phyloP scores from a whole-genome alignment of 1,139 yeast species.

The Nakaseomyces uthaithaninus region DNA sequence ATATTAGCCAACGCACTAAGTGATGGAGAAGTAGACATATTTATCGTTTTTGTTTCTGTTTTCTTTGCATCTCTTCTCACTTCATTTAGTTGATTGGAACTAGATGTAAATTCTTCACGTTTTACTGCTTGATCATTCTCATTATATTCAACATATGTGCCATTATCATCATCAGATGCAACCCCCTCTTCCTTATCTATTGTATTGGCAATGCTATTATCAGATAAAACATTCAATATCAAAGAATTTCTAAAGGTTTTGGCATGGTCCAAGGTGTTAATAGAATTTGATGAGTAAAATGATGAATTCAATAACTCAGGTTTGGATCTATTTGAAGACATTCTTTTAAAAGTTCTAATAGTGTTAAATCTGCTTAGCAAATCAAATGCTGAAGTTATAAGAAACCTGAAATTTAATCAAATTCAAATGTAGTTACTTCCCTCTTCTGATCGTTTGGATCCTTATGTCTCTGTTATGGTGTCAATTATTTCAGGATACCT shows the following conservation, averaged over 20 bases:
- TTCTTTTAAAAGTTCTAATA: no score
- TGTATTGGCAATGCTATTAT: slow-evolving; percentile 13
- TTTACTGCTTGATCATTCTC: not conserved
- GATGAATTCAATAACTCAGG: slow-evolving; percentile 15
- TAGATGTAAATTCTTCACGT: slow-evolving; percentile 3
- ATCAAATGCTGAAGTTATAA: no score
- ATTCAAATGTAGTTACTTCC: no score
- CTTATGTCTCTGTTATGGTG: no score
- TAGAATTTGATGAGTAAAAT: slow-evolving; percentile 30
- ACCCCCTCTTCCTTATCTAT: not conserved
- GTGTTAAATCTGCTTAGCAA: no score
- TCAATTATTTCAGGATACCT: no score
- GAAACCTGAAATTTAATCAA: no score
- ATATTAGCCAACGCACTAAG: slow-evolving; percentile 36
- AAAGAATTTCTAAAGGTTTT: slow-evolving; percentile 42
- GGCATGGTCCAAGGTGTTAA: slow-evolving; percentile 38
- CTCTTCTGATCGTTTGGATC: no score
- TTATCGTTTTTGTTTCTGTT: slow-evolving; percentile 23
- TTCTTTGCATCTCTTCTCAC: slow-evolving; percentile 8
- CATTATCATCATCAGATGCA: not conserved
- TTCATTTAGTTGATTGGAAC: slow-evolving; percentile 2
- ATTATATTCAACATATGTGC: slow-evolving; percentile 3
- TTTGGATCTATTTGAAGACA: not conserved
- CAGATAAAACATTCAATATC: slow-evolving; percentile 32
- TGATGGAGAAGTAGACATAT: slow-evolving; percentile 41